phyloP scores from a whole-genome alignment of 352 stramenopile species.

The Globisporangium lucens region DNA sequence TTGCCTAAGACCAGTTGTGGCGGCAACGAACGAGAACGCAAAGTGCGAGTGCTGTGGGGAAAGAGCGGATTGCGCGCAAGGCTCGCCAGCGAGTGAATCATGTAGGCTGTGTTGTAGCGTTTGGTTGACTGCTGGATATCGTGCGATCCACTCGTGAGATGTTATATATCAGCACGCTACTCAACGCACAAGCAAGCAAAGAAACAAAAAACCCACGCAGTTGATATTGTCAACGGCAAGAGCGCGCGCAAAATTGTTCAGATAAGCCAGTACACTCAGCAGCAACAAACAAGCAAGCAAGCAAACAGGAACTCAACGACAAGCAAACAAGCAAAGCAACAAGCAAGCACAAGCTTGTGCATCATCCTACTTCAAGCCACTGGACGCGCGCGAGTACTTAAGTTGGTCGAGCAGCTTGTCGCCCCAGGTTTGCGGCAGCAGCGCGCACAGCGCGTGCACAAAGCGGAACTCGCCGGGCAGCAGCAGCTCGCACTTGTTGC shows the following conservation, averaged over 20 bases:
- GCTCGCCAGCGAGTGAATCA: not conserved
- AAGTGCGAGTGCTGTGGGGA: not conserved
- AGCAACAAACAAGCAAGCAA: not conserved
- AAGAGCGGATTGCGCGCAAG: not conserved
- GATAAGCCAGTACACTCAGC: not conserved
- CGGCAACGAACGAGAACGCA: not conserved
- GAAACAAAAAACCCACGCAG: not conserved
- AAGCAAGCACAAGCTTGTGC: not conserved
- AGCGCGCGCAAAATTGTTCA: not conserved
- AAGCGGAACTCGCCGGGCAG: constrained; percentile 11
- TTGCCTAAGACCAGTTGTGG: too few species aligned
- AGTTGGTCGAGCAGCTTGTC: constrained; percentile 19
- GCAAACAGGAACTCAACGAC: not conserved
- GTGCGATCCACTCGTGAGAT: not conserved
- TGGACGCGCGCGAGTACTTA: constrained; percentile 14
- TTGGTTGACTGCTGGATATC: not conserved
- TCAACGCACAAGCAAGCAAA: not conserved
- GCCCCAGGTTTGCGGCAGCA: constrained; percentile 19
- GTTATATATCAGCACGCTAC: not conserved
- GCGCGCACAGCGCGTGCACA: constrained; percentile 6
- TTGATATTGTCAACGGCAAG: not conserved
- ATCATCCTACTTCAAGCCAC: not conserved
- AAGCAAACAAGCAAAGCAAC: not conserved
- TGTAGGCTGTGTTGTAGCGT: not conserved
- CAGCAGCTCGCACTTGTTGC: constrained; percentile 17